phyloP scores from a whole-genome alignment of 768 basidiomycete genomes.

The Dioszegia aurantiaca region DNA sequence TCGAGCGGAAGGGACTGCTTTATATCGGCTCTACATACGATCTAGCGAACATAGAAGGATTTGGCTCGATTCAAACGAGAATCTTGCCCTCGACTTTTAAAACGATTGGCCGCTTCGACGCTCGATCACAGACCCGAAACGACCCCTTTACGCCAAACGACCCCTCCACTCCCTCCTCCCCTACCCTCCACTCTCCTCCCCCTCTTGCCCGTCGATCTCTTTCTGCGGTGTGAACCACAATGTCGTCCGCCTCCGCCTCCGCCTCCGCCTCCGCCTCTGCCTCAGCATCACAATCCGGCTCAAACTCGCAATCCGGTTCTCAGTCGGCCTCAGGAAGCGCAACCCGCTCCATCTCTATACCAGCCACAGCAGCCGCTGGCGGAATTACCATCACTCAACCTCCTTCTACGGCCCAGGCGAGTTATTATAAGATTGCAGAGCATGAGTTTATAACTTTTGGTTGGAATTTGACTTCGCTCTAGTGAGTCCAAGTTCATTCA shows the following conservation, averaged over 20 bases:
- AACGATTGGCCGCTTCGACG: not conserved
- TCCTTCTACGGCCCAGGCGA: slow-evolving; percentile 68
- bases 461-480: slow-evolving; percentile 80
- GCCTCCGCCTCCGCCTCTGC: not conserved
- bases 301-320: slow-evolving; percentile 8
- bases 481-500: slow-evolving; percentile 44
- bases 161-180: too few species aligned
- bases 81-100: not conserved
- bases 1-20: too few species aligned
- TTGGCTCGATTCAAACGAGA: too few species aligned
- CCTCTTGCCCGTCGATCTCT: not conserved
- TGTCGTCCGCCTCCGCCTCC: not conserved
- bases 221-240: not conserved
- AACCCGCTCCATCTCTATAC: slow-evolving; percentile 43
- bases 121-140: too few species aligned
- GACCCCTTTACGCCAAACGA: too few species aligned
- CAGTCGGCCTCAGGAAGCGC: slow-evolving; percentile 10
- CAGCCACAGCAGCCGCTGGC: slow-evolving; percentile 49
- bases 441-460: slow-evolving; percentile 76
- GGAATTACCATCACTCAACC: slow-evolving; percentile 59
- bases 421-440: slow-evolving; percentile 82
- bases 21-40: too few species aligned
- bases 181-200: too few species aligned
- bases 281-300: slow-evolving; percentile 5
- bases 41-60: too few species aligned